Percentiles rank a stretch among this genome's conserved stretches.
Evolutionary conservation across 148 eudicot species (phyloP).

Genomic region (Chenopodium suecicum): DNA sequence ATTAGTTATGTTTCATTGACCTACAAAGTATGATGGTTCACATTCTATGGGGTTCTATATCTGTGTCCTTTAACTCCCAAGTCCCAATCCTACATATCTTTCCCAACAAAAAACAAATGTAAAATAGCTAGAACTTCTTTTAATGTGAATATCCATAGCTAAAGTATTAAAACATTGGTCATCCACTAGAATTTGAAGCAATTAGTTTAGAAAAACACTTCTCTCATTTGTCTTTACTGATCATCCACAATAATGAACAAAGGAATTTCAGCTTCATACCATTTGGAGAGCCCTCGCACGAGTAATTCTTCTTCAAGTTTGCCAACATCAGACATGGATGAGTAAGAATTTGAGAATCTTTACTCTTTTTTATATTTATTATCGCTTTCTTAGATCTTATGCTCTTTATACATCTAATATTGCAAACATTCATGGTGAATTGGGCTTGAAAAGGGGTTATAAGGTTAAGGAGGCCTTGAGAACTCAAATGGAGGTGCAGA

Average conservation of each 20-base stretch:
- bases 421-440: slow-evolving; percentile 9
- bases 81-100: not conserved
- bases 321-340: slow-evolving; percentile 63
- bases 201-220: not conserved
- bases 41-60: not conserved
- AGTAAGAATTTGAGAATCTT: slow-evolving; percentile 46
- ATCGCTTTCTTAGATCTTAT: not conserved
- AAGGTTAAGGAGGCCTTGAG: slow-evolving; percentile 83
- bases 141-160: not conserved
- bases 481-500: slow-evolving; percentile 86
- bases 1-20: not conserved
- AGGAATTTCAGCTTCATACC: slow-evolving; percentile 54
- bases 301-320: slow-evolving; percentile 63
- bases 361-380: not conserved
- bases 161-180: not conserved
- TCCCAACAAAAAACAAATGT: not conserved
- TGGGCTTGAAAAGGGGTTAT: slow-evolving; percentile 48
- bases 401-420: not conserved
- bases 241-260: slow-evolving; percentile 24
- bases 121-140: not conserved
- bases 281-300: slow-evolving; percentile 59
- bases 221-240: slow-evolving; percentile 17
- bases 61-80: not conserved
- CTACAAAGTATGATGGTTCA: not conserved
- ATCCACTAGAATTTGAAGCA: not conserved